Percentiles rank a stretch among this genome's conserved stretches.
Evolutionary conservation across 2,329 filamentous ascomycete species (phyloP).

Genomic region (Fusarium sp.): DNA sequence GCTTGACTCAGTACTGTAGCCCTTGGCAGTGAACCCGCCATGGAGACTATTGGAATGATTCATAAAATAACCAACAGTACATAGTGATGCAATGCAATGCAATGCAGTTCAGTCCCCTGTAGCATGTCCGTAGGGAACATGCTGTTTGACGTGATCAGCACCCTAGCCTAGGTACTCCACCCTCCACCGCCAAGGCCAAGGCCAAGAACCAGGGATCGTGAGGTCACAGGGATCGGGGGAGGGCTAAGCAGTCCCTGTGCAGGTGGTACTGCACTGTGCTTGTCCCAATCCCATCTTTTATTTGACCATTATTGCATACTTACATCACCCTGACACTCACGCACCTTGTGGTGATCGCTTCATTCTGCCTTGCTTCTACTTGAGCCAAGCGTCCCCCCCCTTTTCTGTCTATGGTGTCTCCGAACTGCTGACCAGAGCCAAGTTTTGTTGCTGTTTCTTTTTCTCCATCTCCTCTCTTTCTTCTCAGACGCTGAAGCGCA

Average conservation of each 20-base stretch:
- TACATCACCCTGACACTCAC: not conserved
- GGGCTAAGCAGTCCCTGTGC: too few relatives aligned
- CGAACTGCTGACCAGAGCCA: not conserved
- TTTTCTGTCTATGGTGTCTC: not conserved
- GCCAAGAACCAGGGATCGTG: not conserved
- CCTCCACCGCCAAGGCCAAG: not conserved
- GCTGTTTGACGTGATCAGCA: slow-evolving; percentile 2
- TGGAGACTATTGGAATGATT: not conserved
- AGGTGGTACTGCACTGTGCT: not conserved
- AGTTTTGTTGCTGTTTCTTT: not conserved
- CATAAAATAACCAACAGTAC: too few relatives aligned
- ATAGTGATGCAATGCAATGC: too few relatives aligned
- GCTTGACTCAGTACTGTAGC: too few relatives aligned
- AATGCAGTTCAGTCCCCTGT: not conserved
- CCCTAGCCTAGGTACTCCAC: not conserved
- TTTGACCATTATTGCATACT: not conserved
- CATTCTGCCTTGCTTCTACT: not conserved
- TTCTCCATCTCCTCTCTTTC: not conserved
- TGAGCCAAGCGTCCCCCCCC: not conserved
- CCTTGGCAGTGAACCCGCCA: slow-evolving; percentile 5
- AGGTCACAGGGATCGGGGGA: slow-evolving; percentile 1
- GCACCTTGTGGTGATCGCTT: not conserved
- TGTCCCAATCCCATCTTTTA: not conserved
- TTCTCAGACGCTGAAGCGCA: not conserved
- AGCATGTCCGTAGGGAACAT: too few relatives aligned